Base-by-base conservation (phyloP, 129 eudicot genomes). In the Helianthus annuus region DNA sequence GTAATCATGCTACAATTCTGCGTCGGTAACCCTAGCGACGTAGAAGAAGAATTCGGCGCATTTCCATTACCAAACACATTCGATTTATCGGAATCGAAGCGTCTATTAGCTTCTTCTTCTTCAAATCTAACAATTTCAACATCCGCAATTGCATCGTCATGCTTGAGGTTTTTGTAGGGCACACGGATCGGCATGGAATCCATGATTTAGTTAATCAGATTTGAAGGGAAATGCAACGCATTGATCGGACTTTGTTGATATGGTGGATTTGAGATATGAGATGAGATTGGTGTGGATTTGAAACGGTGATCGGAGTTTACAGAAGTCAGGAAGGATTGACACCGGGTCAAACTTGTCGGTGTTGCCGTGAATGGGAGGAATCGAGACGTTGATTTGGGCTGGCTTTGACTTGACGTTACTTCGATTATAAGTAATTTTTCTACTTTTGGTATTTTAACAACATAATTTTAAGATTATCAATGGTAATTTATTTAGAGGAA, bases 161-260 rank as follows among this genome's bases (percentile, higher is more conserved):
- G 89, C 64, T 74, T 81, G 64, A 94, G 76, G 78, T 88, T 90
- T 76, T 66, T 81, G 85, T 90, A 90, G 36, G 98, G 97, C 60
- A 88, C 85, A 39, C 91, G 86, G 79, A 90, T 87, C 81, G 97
- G 83, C 53, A 82, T 61, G 11, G 91, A 58, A 67, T 94, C 98
- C 92, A 88, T 86, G 45, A 39, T 68, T 36, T 16, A 57, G 62
- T 19, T 16, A 63, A 66, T 19, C 69, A 57, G 70, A 42, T 55
- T 80, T 15, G 29, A 56, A 64, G 16, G 16, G 44, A 39, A 36
- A 64, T 7, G 5, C 38, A 17, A 19, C 15, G 24, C 78, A 64
- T 74, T 74, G 51, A 46, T 60, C 34, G 16, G 49, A 46, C 48
- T 46, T 2, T 36, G 76, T 61, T 51, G 27, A 63, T 34, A 36